Percentiles rank a stretch among this genome's conserved stretches.
These are phyloP conservation scores for Tagetes erecta DNA, from an alignment of 129 eudicot genomes.

Conservation along the genomic window DNA sequence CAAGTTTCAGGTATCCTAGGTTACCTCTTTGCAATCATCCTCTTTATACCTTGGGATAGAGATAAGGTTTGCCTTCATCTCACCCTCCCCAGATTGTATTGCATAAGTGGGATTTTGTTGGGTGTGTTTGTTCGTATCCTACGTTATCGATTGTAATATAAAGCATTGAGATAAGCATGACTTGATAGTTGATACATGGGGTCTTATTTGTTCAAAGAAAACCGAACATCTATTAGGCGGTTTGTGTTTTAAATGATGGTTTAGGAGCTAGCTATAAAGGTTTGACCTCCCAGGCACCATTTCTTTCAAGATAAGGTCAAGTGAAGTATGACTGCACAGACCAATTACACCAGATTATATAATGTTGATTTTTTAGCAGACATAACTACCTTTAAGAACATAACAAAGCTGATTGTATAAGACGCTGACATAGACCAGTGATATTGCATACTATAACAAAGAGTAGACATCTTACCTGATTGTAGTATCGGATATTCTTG, in stretches of 20 bases:
- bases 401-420: no score
- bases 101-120: no score
- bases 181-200: background rate
- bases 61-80: no score
- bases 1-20: background rate
- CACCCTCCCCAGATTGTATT: no score
- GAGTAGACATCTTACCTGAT: constrained; percentile 55
- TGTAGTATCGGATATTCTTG: constrained; percentile 71
- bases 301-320: no score
- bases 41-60: no score
- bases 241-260: background rate
- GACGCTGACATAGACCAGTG: background rate
- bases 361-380: background rate
- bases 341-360: background rate
- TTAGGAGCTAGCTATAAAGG: background rate
- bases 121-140: background rate
- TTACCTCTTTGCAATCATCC: background rate
- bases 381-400: background rate
- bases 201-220: background rate
- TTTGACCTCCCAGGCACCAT: no score
- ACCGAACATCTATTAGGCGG: background rate
- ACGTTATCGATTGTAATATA: background rate
- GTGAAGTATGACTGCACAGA: no score
- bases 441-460: background rate
- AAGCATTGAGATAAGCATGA: background rate